These are phyloP conservation scores for Sarocladiaceae sp. DNA, from an alignment of 2,329 filamentous ascomycete species.

Conservation along the genomic window DNA sequence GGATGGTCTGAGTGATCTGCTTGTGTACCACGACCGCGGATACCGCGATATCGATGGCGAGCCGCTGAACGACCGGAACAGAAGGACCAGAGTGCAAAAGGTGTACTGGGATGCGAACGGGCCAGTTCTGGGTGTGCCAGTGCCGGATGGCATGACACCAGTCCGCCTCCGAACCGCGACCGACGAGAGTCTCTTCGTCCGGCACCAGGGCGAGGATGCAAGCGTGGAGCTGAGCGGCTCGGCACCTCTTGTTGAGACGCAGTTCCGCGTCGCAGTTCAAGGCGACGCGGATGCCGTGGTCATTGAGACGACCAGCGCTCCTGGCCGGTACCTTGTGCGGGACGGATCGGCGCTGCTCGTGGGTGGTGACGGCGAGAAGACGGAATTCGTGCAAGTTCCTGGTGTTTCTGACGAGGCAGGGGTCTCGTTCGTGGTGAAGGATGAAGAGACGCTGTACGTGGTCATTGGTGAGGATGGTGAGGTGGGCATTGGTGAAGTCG, in stretches of 20 bases:
- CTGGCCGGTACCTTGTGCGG: neutral
- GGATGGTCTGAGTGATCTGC: slow-evolving; percentile 20
- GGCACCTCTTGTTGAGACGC: slow-evolving; percentile 15
- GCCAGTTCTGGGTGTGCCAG: slow-evolving; percentile 23
- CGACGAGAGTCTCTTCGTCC: slow-evolving; percentile 13
- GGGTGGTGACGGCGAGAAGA: neutral
- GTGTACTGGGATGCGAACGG: slow-evolving; percentile 23
- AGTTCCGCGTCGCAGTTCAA: slow-evolving; percentile 15
- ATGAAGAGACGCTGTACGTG: neutral
- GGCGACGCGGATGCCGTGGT: neutral
- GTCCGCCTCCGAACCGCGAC: slow-evolving; percentile 15
- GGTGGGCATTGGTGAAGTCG: neutral
- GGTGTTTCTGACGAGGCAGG: neutral
- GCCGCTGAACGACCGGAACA: slow-evolving; percentile 18
- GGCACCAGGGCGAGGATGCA: slow-evolving; percentile 7
- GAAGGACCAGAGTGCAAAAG: slow-evolving; percentile 23
- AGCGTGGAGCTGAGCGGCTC: neutral
- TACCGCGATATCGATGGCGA: slow-evolving; percentile 23
- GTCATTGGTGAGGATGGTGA: neutral
- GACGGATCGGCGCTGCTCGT: neutral
- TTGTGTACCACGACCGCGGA: slow-evolving; percentile 20
- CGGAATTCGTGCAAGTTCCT: slow-evolving; percentile 1
- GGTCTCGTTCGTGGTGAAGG: neutral
- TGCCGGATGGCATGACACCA: slow-evolving; percentile 17
- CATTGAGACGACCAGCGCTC: neutral